Evolutionary conservation across 2,329 filamentous ascomycete genomes (phyloP), one percentile per base, ranked within the genome.

Genomic region (Trichothecium sympodiale): DNA sequence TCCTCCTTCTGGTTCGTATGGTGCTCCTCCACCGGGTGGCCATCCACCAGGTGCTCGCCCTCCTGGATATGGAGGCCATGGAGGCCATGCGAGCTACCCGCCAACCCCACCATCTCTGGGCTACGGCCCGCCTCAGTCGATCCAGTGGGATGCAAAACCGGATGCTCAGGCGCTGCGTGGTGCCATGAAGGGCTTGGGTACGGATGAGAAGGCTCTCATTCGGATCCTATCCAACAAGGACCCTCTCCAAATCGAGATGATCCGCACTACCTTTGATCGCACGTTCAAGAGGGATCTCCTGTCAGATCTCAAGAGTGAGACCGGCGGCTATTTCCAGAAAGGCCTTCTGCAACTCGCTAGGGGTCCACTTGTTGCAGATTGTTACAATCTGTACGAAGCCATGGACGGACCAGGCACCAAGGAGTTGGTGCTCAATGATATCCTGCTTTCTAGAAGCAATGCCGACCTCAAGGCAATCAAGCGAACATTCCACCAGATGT

Each of bases 151-250:
- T 43, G 80, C 76, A 33, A 68, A 63, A 3, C 61, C 65, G 10
- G 78, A 91, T 46, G 82, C 85, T 0, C 74, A 86, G 38, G 73
- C 67, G 4, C 64, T 94, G 16, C 76, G 85, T 36, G 72, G 72
- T 46, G 85, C 89, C 3, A 94, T 95, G 86, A 94, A 94, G 58
- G 87, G 87, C 0, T 84, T 94, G 42, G 89, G 88, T 25, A 95
- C 88, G 0, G 77, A 96, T 49, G 88, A 95, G 56, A 80, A 77
- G 49, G 58, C 71, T 0, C 63, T 96, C 13, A 88, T 94, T 43
- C 63, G 66, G 3, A 63, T 80, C 3, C 64, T 96, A 8, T 63
- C 80, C 3, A 73, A 69, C 45, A 80, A 87, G 43, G 84, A 93
- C 43, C 82, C 88, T 1, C 64, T 87, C 4, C 83, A 94, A 54